These are phyloP conservation scores for Casuarina glauca DNA, from an alignment of 306 rosid genomes.

Conservation along the genomic window DNA sequence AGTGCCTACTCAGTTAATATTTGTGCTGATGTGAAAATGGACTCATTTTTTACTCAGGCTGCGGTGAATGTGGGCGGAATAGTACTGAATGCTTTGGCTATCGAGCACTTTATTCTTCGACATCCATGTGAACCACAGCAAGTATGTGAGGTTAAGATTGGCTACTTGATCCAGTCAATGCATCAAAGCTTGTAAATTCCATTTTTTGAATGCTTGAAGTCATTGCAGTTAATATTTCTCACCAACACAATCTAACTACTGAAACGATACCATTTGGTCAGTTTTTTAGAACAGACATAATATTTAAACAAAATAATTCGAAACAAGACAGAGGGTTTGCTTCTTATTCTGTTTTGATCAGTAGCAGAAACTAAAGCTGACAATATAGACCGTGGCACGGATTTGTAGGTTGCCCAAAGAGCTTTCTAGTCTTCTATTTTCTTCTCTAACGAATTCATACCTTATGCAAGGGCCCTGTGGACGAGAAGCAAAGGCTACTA, in stretches of 20 bases:
- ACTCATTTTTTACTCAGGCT: conserved; percentile 50
- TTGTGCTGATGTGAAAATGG: conserved; percentile 17
- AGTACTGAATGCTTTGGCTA: conserved; percentile 87
- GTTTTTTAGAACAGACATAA: no score
- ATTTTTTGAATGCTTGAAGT: neutral
- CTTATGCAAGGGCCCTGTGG: conserved; percentile 39
- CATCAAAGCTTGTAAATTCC: neutral
- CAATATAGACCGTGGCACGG: neutral
- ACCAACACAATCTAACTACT: no score
- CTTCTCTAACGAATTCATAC: conserved; percentile 13
- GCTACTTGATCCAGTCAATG: conserved; percentile 3
- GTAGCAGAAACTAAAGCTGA: no score
- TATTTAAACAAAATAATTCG: no score
- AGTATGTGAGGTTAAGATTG: conserved; percentile 36
- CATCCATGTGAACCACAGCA: conserved; percentile 65
- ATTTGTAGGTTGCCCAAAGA: neutral
- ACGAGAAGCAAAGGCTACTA: conserved; percentile 70
- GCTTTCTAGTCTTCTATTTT: neutral
- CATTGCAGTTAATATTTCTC: neutral
- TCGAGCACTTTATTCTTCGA: conserved; percentile 90
- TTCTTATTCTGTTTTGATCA: no score
- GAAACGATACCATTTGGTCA: no score
- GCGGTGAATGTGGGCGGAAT: conserved; percentile 80
- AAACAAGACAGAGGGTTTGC: no score
- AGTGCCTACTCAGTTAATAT: no score